A percentile compares a stretch with the other conserved stretches of the same genome.
Evolutionary conservation across 768 basidiomycete species (phyloP).

Genomic region (Glaciozyma antarctica): DNA sequence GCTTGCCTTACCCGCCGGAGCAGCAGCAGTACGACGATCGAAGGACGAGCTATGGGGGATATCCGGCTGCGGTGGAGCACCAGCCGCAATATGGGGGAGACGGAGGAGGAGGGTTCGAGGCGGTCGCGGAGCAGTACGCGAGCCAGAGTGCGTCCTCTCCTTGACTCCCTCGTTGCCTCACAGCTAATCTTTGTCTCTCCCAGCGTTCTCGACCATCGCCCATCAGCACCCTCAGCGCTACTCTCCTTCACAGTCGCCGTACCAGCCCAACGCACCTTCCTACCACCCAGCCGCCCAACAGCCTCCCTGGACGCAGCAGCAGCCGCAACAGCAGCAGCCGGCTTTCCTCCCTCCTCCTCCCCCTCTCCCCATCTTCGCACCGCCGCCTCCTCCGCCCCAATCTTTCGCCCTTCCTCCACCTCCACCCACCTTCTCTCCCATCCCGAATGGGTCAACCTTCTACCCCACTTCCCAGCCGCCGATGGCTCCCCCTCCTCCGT

Average conservation of each 20-base stretch:
- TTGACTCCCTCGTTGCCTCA: not conserved
- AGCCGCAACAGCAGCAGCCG: not conserved
- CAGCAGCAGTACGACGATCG: conserved; percentile 4
- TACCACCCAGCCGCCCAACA: conserved; percentile 5
- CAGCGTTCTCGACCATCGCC: not conserved
- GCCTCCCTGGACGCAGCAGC: not conserved
- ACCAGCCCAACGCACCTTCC: conserved; percentile 6
- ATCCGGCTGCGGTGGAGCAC: not conserved
- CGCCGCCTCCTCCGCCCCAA: not conserved
- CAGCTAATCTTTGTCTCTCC: not conserved
- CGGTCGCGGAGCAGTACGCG: conserved; percentile 25
- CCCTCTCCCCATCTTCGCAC: not conserved
- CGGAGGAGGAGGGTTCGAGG: conserved; percentile 13
- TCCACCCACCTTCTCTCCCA: not conserved
- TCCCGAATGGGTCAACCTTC: not conserved
- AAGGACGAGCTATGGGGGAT: not conserved
- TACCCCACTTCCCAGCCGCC: not conserved
- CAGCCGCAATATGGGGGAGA: not conserved
- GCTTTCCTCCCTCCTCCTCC: not conserved
- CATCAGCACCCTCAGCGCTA: not conserved
- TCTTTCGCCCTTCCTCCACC: not conserved
- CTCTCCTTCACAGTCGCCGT: not conserved
- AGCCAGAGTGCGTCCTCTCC: not conserved
- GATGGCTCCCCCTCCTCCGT: not conserved
- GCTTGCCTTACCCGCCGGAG: conserved; percentile 1